Conservation (phyloP, 176 grass and related monocot species). For the Tillandsia leiboldiana region DNA sequence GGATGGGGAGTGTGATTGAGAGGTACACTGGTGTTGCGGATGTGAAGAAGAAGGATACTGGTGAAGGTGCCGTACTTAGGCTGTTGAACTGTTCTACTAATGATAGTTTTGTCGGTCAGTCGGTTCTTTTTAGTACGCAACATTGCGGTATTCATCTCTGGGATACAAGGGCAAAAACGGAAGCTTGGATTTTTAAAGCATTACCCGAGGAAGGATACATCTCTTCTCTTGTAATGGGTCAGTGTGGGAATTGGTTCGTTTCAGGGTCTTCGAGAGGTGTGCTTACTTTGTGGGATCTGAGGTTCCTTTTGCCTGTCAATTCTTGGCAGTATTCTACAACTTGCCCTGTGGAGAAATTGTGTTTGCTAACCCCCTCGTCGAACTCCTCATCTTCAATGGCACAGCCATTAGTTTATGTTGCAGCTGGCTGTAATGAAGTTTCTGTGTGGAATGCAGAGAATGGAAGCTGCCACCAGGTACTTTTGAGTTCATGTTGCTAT, state of each 20-base stretch:
- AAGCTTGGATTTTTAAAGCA: slow-evolving; percentile 79
- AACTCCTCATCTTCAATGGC: slow-evolving; percentile 50
- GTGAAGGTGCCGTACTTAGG: slow-evolving; percentile 77
- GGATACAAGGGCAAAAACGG: slow-evolving; percentile 66
- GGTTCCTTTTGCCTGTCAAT: slow-evolving; percentile 91
- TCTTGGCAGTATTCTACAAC: slow-evolving; percentile 79
- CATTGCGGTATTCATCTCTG: slow-evolving; percentile 72
- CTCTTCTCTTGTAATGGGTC: slow-evolving; percentile 70
- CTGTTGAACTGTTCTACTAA: slow-evolving; percentile 57
- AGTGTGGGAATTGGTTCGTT: slow-evolving; percentile 94
- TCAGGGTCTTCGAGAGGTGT: slow-evolving; percentile 90
- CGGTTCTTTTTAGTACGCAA: slow-evolving; percentile 78
- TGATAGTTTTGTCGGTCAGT: slow-evolving; percentile 55
- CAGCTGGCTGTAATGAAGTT: slow-evolving; percentile 73
- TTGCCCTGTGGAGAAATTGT: slow-evolving; percentile 79
- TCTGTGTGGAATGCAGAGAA: slow-evolving; percentile 98
- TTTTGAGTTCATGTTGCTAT: neutral
- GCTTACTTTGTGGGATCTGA: slow-evolving; percentile 91
- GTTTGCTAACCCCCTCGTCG: slow-evolving; percentile 73
- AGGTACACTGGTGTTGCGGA: slow-evolving; percentile 78
- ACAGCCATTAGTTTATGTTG: slow-evolving; percentile 85
- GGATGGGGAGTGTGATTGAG: slow-evolving; percentile 62
- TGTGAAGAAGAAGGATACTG: slow-evolving; percentile 65
- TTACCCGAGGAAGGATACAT: slow-evolving; percentile 70
- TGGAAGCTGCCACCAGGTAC: slow-evolving; percentile 95